Conservation (phyloP, 2,329 filamentous ascomycete species). For the Aphanoascus verrucosus region DNA sequence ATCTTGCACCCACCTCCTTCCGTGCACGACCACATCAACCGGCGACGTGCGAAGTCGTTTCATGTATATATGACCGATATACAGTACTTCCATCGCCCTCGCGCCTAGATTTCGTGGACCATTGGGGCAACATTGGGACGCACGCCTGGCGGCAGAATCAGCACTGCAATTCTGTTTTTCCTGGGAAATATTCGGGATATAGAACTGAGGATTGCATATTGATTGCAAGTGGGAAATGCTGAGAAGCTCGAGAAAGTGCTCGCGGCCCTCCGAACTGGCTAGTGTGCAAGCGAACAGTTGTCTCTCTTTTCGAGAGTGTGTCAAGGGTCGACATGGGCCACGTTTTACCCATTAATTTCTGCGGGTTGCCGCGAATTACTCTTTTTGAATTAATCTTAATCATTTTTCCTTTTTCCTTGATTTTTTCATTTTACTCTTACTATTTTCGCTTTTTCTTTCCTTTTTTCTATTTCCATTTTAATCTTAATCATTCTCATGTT, state of each 20-base stretch:
- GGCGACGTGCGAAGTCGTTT: slow-evolving; percentile 2
- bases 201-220: slow-evolving; percentile 9
- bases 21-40: slow-evolving; percentile 5
- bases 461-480: background rate
- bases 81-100: background rate
- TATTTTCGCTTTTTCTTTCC: background rate
- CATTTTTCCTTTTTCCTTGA: background rate
- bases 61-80: slow-evolving; percentile 9
- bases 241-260: background rate
- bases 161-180: slow-evolving; percentile 6
- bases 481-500: background rate
- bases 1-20: background rate
- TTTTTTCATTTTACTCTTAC: background rate
- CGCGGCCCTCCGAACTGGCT: background rate
- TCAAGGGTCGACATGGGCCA: slow-evolving; percentile 3
- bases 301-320: background rate
- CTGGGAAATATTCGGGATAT: slow-evolving; percentile 8
- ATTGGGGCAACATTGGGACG: background rate
- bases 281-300: background rate
- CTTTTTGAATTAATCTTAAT: slow-evolving; percentile 3
- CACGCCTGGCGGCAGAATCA: background rate
- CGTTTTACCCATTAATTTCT: slow-evolving; percentile 3
- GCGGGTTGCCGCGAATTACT: slow-evolving; percentile 2
- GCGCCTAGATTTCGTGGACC: slow-evolving; percentile 2
- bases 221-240: background rate